Base-by-base conservation (phyloP, 768 basidiomycete species). In the Russula brevipes region DNA sequence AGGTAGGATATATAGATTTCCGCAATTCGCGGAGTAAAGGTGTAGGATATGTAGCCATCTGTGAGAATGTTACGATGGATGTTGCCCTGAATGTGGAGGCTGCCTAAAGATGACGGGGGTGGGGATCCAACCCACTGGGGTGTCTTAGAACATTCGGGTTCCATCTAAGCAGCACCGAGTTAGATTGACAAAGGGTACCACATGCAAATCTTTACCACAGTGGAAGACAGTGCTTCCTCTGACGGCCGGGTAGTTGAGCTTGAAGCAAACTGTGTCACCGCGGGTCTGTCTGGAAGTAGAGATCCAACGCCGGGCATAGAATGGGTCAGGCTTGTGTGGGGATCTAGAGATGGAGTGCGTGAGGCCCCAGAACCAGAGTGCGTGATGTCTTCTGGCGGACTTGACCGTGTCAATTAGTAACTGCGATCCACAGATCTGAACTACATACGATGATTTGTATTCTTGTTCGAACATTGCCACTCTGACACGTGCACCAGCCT, bases 31-130 rank as follows among this genome's bases (percentile, higher is more conserved):
- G 65, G 58, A 7, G 4, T n/a, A 50, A 66, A 66, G 30, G 56
- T 64, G 33, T 60, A 24, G 19, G 63, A 16, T 11, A 66, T 54
- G 54, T 59, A 64, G 16, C 65, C 58, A 16, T 64, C 57, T 19
- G 52, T 36, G 19, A 39, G 58, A 38, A 50, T 33, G 17, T 50
- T 35, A 4, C 4, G 35, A n/a, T n/a, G n/a, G n/a, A n/a, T n/a
- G n/a, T n/a, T n/a, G n/a, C n/a, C n/a, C n/a, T n/a, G n/a, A n/a
- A n/a, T n/a, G n/a, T n/a, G n/a, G n/a, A n/a, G n/a, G n/a, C n/a
- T n/a, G n/a, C n/a, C n/a, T n/a, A n/a, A n/a, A 12, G 5, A 31
- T 33, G 49, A 16, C 33, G 31, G 6, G 16, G 49, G 16, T 17
- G 24, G 35, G 14, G 49, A 6, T 12, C 5, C 14, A 8, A 14